These are phyloP conservation scores for Hirsutella minnesotensis DNA, from an alignment of 2,329 filamentous ascomycete genomes.

Conservation along the genomic window DNA sequence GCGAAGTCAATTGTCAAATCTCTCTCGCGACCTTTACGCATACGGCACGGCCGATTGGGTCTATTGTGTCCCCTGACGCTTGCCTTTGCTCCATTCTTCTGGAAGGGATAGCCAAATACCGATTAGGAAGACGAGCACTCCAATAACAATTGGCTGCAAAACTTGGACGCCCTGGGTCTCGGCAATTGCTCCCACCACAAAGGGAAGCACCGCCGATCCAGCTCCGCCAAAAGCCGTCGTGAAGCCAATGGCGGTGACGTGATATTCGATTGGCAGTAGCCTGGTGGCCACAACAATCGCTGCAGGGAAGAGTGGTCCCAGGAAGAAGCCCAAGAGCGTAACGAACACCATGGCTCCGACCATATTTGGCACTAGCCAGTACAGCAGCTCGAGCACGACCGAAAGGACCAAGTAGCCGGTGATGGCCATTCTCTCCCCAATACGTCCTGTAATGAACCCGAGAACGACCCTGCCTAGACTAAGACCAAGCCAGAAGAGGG, in stretches of 20 bases:
- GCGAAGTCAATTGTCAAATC: too few relatives aligned
- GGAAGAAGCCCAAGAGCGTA: slow-evolving; percentile 62
- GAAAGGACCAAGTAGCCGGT: slow-evolving; percentile 50
- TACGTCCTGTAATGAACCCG: slow-evolving; percentile 62
- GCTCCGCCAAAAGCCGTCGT: slow-evolving; percentile 65
- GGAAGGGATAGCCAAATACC: slow-evolving; percentile 33
- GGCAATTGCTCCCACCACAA: slow-evolving; percentile 59
- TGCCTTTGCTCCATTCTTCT: slow-evolving; percentile 1
- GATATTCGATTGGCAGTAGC: slow-evolving; percentile 58
- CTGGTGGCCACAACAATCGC: slow-evolving; percentile 64
- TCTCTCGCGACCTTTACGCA: too few relatives aligned
- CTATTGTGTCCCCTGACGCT: not conserved
- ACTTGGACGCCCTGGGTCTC: slow-evolving; percentile 42
- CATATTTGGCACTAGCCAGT: slow-evolving; percentile 73
- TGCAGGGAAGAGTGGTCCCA: slow-evolving; percentile 69
- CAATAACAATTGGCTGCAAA: slow-evolving; percentile 43
- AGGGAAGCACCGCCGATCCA: slow-evolving; percentile 55
- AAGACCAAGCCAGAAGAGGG: slow-evolving; percentile 76
- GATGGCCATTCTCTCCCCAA: slow-evolving; percentile 60
- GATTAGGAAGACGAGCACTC: slow-evolving; percentile 32
- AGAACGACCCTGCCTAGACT: slow-evolving; percentile 61
- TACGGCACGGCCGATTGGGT: not conserved
- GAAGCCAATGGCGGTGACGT: slow-evolving; percentile 73
- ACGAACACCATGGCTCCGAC: slow-evolving; percentile 63
- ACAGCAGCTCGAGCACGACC: slow-evolving; percentile 56